Conservation (phyloP, 2,329 filamentous ascomycete genomes). For the Fusarium neocosmosporiellum region DNA sequence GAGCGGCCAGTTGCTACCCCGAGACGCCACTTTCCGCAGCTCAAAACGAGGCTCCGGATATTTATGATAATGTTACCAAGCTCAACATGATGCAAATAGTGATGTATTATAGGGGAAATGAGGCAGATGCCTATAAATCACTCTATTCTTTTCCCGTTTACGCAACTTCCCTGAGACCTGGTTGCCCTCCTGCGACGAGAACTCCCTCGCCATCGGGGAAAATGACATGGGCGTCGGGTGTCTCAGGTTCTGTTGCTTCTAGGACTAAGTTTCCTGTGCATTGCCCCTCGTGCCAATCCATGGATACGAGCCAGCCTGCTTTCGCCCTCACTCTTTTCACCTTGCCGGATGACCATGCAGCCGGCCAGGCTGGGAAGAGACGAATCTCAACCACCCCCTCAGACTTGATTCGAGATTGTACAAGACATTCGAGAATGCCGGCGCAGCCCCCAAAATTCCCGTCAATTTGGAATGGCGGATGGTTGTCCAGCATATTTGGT, state of each 20-base stretch:
- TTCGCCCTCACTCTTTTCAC: background rate
- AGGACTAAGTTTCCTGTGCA: background rate
- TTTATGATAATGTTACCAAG: background rate
- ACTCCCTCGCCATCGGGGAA: constrained; percentile 1
- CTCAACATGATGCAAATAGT: too few relatives aligned
- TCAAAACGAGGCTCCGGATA: background rate
- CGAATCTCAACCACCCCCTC: constrained; percentile 19
- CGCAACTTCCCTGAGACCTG: background rate
- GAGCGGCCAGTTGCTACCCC: too few relatives aligned
- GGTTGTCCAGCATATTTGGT: constrained; percentile 34
- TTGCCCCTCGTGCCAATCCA: constrained; percentile 22
- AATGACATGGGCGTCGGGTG: constrained; percentile 10
- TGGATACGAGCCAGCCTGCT: constrained; percentile 30
- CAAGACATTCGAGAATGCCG: constrained; percentile 35
- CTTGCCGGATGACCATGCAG: constrained; percentile 18
- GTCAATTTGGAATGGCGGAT: constrained; percentile 46
- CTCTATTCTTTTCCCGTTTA: background rate
- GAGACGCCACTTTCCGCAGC: background rate
- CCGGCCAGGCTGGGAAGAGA: constrained; percentile 33
- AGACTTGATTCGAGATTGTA: constrained; percentile 24
- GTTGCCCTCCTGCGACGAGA: background rate
- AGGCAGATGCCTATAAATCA: too few relatives aligned
- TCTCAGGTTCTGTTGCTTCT: constrained; percentile 7
- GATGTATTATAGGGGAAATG: too few relatives aligned
- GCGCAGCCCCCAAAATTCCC: constrained; percentile 44